A percentile compares a stretch with the other conserved stretches of the same genome.
Evolutionary conservation across 768 basidiomycete genomes (phyloP).

Genomic region (Tylopilus vinaceipallidus): DNA sequence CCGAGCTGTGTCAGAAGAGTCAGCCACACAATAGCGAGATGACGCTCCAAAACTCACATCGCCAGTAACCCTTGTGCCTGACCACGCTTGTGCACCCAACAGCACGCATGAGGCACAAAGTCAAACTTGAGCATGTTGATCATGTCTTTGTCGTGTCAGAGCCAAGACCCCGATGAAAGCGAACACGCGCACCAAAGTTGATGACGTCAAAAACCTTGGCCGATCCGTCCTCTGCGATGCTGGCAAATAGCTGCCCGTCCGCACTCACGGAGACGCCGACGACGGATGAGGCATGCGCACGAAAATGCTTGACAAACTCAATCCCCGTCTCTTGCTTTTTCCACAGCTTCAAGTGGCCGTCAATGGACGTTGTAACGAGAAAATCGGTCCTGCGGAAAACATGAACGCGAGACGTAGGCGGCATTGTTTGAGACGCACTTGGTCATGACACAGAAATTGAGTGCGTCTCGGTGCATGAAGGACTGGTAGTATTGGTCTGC

Average conservation of each 20-base stretch:
- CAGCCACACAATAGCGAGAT: slow-evolving; percentile 3
- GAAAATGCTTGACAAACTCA: slow-evolving; percentile 98
- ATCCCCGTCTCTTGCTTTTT: slow-evolving; percentile 96
- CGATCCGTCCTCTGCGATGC: slow-evolving; percentile 85
- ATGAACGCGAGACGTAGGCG: too few relatives aligned
- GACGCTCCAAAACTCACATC: slow-evolving; percentile 54
- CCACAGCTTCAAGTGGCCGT: slow-evolving; percentile 98
- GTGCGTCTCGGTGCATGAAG: slow-evolving; percentile 94
- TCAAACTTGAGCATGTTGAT: slow-evolving; percentile 95
- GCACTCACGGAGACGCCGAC: slow-evolving; percentile 80
- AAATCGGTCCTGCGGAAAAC: slow-evolving; percentile 75
- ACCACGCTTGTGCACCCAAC: slow-evolving; percentile 91
- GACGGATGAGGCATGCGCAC: slow-evolving; percentile 83
- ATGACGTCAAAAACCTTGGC: slow-evolving; percentile 97
- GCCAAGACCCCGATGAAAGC: neutral
- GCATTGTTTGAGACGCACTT: slow-evolving; percentile 48
- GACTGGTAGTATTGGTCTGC: slow-evolving; percentile 95
- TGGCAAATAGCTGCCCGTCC: slow-evolving; percentile 91
- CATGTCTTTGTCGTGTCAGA: slow-evolving; percentile 66
- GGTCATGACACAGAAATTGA: slow-evolving; percentile 88
- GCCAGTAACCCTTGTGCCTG: slow-evolving; percentile 88
- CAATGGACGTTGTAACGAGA: slow-evolving; percentile 89
- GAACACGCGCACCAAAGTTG: slow-evolving; percentile 78
- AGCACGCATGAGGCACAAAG: slow-evolving; percentile 83
- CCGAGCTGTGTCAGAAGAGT: slow-evolving; percentile 56